Conservation (phyloP, 2,329 filamentous ascomycete species). For the Aspergillus udagawae region DNA sequence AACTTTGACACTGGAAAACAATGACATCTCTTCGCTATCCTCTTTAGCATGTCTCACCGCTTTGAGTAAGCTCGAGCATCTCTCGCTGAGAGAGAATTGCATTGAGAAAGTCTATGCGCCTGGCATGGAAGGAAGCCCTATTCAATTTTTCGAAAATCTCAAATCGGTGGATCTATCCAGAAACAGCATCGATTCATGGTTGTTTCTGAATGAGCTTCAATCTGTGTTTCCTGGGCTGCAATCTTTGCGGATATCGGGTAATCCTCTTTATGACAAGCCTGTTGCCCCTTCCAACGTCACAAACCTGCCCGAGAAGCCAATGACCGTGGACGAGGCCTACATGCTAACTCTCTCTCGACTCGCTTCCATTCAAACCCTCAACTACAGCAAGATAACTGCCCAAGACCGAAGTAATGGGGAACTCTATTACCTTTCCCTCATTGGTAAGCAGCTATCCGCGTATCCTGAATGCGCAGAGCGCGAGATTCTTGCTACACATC, state of each 20-base stretch:
- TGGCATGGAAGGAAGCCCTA: conserved; percentile 25
- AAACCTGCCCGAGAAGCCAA: conserved; percentile 36
- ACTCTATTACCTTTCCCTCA: conserved; percentile 85
- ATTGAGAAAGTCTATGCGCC: conserved; percentile 50
- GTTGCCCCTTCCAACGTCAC: conserved; percentile 32
- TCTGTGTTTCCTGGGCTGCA: conserved; percentile 67
- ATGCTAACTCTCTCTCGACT: conserved; percentile 83
- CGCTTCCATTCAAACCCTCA: conserved; percentile 59
- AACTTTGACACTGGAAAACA: conserved; percentile 49
- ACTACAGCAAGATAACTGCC: conserved; percentile 57
- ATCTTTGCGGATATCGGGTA: conserved; percentile 76
- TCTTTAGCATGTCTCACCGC: conserved; percentile 47
- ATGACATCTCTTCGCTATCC: conserved; percentile 34
- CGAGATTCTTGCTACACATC: conserved; percentile 60
- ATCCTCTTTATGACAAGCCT: conserved; percentile 69
- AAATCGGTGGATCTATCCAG: conserved; percentile 69
- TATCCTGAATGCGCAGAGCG: conserved; percentile 40
- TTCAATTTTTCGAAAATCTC: conserved; percentile 53
- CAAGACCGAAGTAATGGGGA: conserved; percentile 84
- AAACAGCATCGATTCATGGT: conserved; percentile 67
- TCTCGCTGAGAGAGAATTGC: conserved; percentile 70
- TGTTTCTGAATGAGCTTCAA: conserved; percentile 67
- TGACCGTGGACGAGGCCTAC: conserved; percentile 70
- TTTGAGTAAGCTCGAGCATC: conserved; percentile 48
- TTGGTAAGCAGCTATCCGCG: conserved; percentile 66